A percentile compares a stretch with the other conserved stretches of the same genome.
phyloP scores from a whole-genome alignment of 2,329 filamentous ascomycete species.

The Cadophora gregata region DNA sequence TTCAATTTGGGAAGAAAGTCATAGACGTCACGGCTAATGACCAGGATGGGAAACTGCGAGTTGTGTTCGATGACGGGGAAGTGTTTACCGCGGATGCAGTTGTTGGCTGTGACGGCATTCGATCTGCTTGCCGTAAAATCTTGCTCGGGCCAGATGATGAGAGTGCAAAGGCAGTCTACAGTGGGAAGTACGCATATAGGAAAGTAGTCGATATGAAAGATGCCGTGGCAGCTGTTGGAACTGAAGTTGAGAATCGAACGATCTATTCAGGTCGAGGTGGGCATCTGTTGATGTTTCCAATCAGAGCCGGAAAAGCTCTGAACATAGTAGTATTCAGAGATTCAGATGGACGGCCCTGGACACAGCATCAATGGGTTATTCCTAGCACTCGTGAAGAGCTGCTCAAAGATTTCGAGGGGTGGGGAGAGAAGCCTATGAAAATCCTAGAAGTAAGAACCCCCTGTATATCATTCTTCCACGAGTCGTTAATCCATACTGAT shows the following conservation, averaged over 20 bases:
- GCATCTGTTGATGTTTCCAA: constrained; percentile 65
- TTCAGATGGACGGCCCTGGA: constrained; percentile 49
- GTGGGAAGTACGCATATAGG: constrained; percentile 64
- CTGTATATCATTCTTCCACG: not conserved
- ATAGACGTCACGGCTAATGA: constrained; percentile 34
- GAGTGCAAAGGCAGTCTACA: constrained; percentile 55
- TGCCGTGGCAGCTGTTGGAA: constrained; percentile 54
- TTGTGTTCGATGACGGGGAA: constrained; percentile 49
- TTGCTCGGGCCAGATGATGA: constrained; percentile 56
- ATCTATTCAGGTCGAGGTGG: constrained; percentile 62
- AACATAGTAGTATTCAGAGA: constrained; percentile 59
- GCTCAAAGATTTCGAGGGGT: constrained; percentile 48
- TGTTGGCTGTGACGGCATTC: constrained; percentile 68
- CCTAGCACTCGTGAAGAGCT: constrained; percentile 50
- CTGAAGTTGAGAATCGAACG: constrained; percentile 54
- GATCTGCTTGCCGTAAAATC: constrained; percentile 56
- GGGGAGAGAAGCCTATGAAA: constrained; percentile 44
- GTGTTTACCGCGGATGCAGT: constrained; percentile 51
- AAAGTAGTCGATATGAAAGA: constrained; percentile 62
- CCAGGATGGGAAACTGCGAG: constrained; percentile 24
- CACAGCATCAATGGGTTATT: constrained; percentile 48
- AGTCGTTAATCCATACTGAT: constrained; percentile 1
- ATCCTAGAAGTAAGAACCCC: constrained; percentile 26
- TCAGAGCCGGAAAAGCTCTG: constrained; percentile 57
- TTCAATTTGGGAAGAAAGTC: constrained; percentile 44